phyloP scores from a whole-genome alignment of 495 filamentous ascomycete genomes.

The Penicillium herquei region DNA sequence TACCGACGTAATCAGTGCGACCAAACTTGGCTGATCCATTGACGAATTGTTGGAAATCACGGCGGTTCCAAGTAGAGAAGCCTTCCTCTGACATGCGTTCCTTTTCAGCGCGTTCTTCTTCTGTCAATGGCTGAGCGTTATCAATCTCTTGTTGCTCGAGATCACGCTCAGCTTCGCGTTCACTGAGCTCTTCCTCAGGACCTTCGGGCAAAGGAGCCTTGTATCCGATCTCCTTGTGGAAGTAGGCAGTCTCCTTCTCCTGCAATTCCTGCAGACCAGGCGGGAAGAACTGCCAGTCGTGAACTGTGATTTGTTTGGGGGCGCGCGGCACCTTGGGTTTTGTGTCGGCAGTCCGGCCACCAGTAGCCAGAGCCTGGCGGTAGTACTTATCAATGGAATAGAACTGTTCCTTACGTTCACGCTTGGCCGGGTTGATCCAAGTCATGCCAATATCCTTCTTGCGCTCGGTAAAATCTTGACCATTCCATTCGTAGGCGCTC shows the following conservation, averaged over 20 bases:
- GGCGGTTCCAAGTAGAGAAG: constrained; percentile 90
- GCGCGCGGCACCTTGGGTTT: constrained; percentile 96
- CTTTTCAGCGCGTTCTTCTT: constrained; percentile 87
- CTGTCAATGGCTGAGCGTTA: constrained; percentile 81
- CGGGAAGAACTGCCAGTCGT: constrained; percentile 98
- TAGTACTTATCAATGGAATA: constrained; percentile 99
- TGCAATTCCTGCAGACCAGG: constrained; percentile 79
- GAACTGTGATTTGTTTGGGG: constrained; percentile 86
- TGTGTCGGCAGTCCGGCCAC: constrained; percentile 77
- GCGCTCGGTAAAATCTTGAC: constrained; percentile 81
- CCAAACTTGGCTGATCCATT: constrained; percentile 93
- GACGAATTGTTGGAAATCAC: constrained; percentile 97
- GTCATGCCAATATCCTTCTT: constrained; percentile 93
- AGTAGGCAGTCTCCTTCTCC: constrained; percentile 92
- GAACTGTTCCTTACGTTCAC: constrained; percentile 95
- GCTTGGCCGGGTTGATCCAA: constrained; percentile 99
- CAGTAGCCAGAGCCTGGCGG: constrained; percentile 82
- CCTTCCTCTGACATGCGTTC: constrained; percentile 74
- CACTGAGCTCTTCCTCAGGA: constrained; percentile 75
- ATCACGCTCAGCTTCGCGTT: constrained; percentile 83
- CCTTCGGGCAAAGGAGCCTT: constrained; percentile 84
- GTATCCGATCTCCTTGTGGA: constrained; percentile 92
- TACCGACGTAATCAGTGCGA: constrained; percentile 75
- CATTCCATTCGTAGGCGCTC: constrained; percentile 98
- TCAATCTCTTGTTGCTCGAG: constrained; percentile 91